Evolutionary conservation across 2,329 filamentous ascomycete species (phyloP).

Genomic region (Nemania sp.): DNA sequence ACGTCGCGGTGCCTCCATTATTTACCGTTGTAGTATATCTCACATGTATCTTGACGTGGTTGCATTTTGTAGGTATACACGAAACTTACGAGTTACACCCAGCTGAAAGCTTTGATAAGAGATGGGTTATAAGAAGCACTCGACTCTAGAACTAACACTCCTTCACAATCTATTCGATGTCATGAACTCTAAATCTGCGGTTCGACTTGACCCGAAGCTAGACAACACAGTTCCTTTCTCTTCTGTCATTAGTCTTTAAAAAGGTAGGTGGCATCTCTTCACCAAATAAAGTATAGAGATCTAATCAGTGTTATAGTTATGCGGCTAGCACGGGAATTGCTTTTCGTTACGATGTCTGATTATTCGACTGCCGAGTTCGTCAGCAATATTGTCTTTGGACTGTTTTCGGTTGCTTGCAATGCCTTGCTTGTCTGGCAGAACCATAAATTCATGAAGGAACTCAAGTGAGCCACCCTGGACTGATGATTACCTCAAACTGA

Average conservation of each 20-base stretch:
- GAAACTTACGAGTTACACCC: not conserved
- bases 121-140: conserved; percentile 23
- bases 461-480: conserved; percentile 9
- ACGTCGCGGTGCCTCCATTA: too few species aligned
- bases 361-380: conserved; percentile 27
- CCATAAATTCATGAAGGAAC: conserved; percentile 21
- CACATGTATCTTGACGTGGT: conserved; percentile 6
- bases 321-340: not conserved
- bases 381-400: conserved; percentile 28
- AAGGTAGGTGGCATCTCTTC: conserved; percentile 2
- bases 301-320: conserved; percentile 10
- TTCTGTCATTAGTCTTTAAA: not conserved
- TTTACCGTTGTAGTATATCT: too few species aligned
- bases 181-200: not conserved
- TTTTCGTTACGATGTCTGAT: conserved; percentile 18
- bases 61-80: not conserved
- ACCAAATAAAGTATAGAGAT: not conserved
- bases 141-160: not conserved
- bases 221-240: not conserved
- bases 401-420: conserved; percentile 27
- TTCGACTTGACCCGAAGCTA: not conserved
- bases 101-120: not conserved
- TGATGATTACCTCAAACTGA: too few species aligned
- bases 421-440: conserved; percentile 28
- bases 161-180: not conserved